These are phyloP conservation scores for Stylonectria norvegica DNA, from an alignment of 2,329 filamentous ascomycete genomes.

Conservation along the genomic window DNA sequence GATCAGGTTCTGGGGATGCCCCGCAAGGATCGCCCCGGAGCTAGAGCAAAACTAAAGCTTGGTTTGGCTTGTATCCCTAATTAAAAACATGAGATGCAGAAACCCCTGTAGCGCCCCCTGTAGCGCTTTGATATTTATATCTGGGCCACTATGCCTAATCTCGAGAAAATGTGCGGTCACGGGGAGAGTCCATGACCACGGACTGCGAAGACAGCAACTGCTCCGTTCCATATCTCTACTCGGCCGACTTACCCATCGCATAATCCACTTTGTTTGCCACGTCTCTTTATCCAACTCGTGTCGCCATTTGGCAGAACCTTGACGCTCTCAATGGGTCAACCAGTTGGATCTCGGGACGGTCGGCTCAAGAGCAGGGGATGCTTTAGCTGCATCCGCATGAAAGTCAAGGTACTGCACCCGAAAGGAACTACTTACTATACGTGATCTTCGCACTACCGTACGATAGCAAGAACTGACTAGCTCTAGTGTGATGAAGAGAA, in stretches of 20 bases:
- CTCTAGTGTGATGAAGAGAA: slow-evolving; percentile 4
- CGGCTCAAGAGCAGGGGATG: slow-evolving; percentile 8
- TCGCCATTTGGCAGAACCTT: not conserved
- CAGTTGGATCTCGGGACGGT: slow-evolving; percentile 6
- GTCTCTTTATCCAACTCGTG: not conserved
- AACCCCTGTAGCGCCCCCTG: too few relatives aligned
- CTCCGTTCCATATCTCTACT: not conserved
- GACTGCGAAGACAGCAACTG: not conserved
- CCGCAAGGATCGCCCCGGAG: too few relatives aligned
- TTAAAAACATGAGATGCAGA: too few relatives aligned
- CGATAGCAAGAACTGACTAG: not conserved
- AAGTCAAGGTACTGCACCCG: slow-evolving; percentile 3
- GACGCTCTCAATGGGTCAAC: slow-evolving; percentile 2
- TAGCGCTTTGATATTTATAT: too few relatives aligned
- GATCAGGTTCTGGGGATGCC: too few relatives aligned
- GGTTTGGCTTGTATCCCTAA: too few relatives aligned
- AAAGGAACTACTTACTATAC: too few relatives aligned
- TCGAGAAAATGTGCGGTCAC: slow-evolving; percentile 8
- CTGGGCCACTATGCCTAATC: slow-evolving; percentile 4
- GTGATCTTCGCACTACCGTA: not conserved
- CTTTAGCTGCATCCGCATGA: slow-evolving; percentile 7
- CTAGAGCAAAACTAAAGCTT: too few relatives aligned
- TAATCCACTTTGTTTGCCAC: not conserved
- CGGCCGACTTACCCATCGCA: not conserved
- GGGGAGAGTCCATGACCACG: not conserved